These are phyloP conservation scores for Piromyces finnis DNA, from an alignment of 192 early-diverging fungal species.

Conservation along the genomic window DNA sequence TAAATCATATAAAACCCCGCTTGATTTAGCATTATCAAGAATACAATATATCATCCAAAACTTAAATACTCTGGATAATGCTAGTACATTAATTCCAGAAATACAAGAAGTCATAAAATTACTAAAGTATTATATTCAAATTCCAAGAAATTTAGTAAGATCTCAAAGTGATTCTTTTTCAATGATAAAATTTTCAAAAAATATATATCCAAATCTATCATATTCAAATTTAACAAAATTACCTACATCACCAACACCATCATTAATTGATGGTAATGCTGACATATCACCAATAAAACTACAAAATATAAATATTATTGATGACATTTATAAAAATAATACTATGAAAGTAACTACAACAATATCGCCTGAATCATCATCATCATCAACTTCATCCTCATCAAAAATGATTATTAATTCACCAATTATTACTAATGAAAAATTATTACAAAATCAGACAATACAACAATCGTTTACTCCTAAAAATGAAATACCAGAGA, in stretches of 20 bases:
- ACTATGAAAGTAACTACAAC: not conserved
- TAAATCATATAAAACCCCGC: not conserved
- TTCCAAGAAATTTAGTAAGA: not conserved
- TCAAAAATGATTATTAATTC: not conserved
- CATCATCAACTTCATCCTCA: not conserved
- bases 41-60: not conserved
- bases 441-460: not conserved
- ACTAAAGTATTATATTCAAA: not conserved
- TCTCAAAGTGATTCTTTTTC: not conserved
- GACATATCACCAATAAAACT: not conserved
- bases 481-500: not conserved
- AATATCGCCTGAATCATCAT: not conserved
- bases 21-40: not conserved
- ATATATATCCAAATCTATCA: not conserved
- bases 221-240: not conserved
- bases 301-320: not conserved
- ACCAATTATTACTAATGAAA: not conserved
- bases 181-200: not conserved
- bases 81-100: not conserved
- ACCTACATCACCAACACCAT: not conserved
- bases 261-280: not conserved
- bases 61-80: not conserved
- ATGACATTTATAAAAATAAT: not conserved
- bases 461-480: not conserved
- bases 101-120: not conserved